A percentile compares a stretch with the other conserved stretches of the same genome.
Evolutionary conservation across 192 early-diverging fungal species (phyloP).

Genomic region (Coemansia sp.): DNA sequence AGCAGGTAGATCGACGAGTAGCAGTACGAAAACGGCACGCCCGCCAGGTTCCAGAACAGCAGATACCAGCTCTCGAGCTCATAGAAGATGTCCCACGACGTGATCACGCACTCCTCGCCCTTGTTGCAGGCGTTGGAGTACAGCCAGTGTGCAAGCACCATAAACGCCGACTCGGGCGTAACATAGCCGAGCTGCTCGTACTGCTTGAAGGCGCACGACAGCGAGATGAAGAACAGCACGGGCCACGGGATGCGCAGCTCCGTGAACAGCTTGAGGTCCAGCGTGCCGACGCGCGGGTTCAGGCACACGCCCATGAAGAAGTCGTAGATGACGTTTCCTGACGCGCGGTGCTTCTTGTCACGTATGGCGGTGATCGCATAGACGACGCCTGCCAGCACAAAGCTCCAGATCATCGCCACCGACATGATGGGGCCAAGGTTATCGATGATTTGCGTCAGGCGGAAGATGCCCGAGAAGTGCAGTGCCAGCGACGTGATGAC

Average conservation of each 20-base stretch:
- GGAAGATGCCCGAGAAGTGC: slow-evolving; percentile 67
- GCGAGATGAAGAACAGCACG: slow-evolving; percentile 67
- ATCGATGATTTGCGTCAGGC: slow-evolving; percentile 62
- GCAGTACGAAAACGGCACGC: slow-evolving; percentile 91
- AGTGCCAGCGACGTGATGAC: slow-evolving; percentile 58
- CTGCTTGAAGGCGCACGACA: slow-evolving; percentile 78
- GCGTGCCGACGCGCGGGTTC: slow-evolving; percentile 82
- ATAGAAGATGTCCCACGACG: slow-evolving; percentile 84
- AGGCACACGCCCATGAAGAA: slow-evolving; percentile 96
- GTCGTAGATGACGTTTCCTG: slow-evolving; percentile 87
- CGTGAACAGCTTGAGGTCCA: slow-evolving; percentile 93
- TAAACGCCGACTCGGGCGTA: slow-evolving; percentile 76
- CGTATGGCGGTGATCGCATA: slow-evolving; percentile 65
- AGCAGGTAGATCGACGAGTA: slow-evolving; percentile 86
- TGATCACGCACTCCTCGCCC: slow-evolving; percentile 73
- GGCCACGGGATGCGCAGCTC: slow-evolving; percentile 94
- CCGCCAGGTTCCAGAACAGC: slow-evolving; percentile 75
- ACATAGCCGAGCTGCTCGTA: slow-evolving; percentile 71
- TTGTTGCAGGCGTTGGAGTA: slow-evolving; percentile 84
- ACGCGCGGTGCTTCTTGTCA: slow-evolving; percentile 68
- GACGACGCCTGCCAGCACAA: slow-evolving; percentile 58
- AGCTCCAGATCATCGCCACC: slow-evolving; percentile 71
- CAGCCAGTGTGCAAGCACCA: slow-evolving; percentile 75
- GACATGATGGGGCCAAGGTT: slow-evolving; percentile 62
- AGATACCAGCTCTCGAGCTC: slow-evolving; percentile 71